Evolutionary conservation across 768 basidiomycete genomes (phyloP).

Genomic region (Lactarius akahatsu): DNA sequence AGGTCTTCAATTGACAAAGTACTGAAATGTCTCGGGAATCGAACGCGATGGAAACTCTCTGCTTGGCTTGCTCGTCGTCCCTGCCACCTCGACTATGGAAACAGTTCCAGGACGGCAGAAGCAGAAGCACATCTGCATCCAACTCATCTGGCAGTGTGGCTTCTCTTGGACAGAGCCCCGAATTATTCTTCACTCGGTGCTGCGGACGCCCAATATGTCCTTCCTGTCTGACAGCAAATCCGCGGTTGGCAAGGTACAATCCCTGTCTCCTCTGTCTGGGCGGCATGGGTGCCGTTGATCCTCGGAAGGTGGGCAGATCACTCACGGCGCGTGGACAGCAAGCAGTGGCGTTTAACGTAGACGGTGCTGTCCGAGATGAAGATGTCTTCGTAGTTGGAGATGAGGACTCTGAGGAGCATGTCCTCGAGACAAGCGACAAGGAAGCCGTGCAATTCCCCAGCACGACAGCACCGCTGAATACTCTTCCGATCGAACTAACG

Average conservation of each 20-base stretch:
- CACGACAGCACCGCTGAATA: background rate
- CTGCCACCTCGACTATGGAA: constrained; percentile 42
- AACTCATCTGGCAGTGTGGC: background rate
- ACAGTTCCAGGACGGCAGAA: background rate
- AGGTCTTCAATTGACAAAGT: no score
- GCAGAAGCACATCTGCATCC: background rate
- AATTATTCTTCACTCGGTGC: constrained; percentile 56
- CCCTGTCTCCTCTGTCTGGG: constrained; percentile 71
- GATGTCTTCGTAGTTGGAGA: constrained; percentile 67
- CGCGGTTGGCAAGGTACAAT: constrained; percentile 63
- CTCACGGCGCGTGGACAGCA: constrained; percentile 16
- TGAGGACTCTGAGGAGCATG: constrained; percentile 47
- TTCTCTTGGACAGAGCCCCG: background rate
- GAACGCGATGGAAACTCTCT: constrained; percentile 38
- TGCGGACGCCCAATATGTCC: constrained; percentile 67
- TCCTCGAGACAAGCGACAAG: constrained; percentile 7
- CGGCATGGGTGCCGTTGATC: constrained; percentile 46
- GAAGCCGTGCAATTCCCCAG: background rate
- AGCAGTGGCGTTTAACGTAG: constrained; percentile 39
- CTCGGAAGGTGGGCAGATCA: constrained; percentile 23
- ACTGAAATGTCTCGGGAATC: background rate
- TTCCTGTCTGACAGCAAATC: constrained; percentile 55
- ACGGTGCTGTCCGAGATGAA: constrained; percentile 58
- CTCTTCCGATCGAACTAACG: background rate
- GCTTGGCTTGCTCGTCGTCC: constrained; percentile 62